phyloP scores from a whole-genome alignment of 129 eudicot species.

The Escallonia rubra region DNA sequence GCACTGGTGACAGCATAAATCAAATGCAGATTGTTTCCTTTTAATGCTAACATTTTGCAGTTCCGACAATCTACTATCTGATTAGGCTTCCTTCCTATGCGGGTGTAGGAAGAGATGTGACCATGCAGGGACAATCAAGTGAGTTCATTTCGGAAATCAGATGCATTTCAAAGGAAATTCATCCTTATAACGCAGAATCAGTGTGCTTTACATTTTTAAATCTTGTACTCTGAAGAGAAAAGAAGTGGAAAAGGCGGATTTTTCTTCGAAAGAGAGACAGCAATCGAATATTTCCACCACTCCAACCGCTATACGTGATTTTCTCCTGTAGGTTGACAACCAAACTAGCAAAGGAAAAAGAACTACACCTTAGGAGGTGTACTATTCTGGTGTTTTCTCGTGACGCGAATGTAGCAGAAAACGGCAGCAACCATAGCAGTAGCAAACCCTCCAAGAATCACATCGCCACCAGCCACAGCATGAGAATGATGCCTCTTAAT shows the following conservation, averaged over 20 bases:
- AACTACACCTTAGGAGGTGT: constrained; percentile 1
- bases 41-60: too few species aligned
- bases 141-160: too few species aligned
- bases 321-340: neutral
- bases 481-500: constrained; percentile 28
- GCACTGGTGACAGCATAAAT: too few species aligned
- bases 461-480: constrained; percentile 45
- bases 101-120: too few species aligned
- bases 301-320: neutral
- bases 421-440: constrained; percentile 40
- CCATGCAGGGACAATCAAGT: too few species aligned
- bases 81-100: too few species aligned
- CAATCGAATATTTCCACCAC: neutral
- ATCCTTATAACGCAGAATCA: too few species aligned
- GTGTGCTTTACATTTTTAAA: too few species aligned
- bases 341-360: neutral
- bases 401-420: constrained; percentile 41
- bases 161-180: too few species aligned
- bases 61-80: too few species aligned
- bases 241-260: neutral
- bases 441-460: constrained; percentile 52
- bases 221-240: neutral
- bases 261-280: neutral
- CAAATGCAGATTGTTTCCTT: too few species aligned
- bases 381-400: constrained; percentile 17